Conservation (phyloP, 768 basidiomycete species). For the Boletus sp. region DNA sequence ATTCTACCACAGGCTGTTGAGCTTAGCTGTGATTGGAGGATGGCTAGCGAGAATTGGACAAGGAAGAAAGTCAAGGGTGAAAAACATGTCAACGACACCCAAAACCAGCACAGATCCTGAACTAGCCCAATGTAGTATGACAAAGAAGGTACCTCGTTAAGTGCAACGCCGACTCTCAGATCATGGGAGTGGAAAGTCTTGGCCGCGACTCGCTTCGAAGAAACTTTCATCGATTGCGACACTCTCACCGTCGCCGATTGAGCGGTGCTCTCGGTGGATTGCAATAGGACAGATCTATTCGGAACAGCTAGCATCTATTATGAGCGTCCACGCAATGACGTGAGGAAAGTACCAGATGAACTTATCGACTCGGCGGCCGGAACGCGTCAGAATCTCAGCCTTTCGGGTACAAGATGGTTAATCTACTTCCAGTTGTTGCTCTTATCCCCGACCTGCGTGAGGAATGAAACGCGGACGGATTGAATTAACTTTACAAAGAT, state of each 20-base stretch:
- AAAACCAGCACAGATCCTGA: too few relatives aligned
- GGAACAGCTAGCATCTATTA: background rate
- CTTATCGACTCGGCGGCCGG: background rate
- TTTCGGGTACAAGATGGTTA: background rate
- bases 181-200: background rate
- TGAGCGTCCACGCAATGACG: background rate
- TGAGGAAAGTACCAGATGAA: background rate
- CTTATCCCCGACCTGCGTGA: slow-evolving; percentile 4
- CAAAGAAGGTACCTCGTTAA: too few relatives aligned
- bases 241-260: background rate
- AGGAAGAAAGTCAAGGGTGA: too few relatives aligned
- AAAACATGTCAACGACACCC: too few relatives aligned
- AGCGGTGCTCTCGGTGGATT: slow-evolving; percentile 1
- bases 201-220: background rate
- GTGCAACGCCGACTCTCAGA: too few relatives aligned
- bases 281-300: background rate
- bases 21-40: too few relatives aligned
- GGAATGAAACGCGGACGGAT: background rate
- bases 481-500: background rate
- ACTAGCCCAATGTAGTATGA: too few relatives aligned
- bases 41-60: too few relatives aligned
- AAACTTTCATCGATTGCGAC: background rate
- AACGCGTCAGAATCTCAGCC: background rate
- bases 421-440: background rate
- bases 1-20: too few relatives aligned